Conservation (phyloP, 31 red algal genomes). For the Endocladia muricata region DNA sequence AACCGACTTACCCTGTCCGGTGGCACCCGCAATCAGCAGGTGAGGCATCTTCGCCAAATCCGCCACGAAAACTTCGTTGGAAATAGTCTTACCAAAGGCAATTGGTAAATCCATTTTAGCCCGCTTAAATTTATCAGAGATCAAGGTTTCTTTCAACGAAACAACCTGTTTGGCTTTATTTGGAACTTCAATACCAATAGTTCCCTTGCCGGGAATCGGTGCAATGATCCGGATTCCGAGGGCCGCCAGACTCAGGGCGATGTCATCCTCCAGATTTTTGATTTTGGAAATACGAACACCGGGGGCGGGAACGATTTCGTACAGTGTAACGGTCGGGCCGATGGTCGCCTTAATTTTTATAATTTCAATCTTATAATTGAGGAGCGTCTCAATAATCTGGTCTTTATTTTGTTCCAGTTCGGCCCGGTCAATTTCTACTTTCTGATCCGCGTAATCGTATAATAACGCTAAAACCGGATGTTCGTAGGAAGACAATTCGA, state of each 20-base stretch:
- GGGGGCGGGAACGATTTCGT: constrained; percentile 17
- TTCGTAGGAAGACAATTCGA: background rate
- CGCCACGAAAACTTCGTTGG: constrained; percentile 6
- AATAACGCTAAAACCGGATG: background rate
- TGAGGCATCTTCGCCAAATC: constrained; percentile 41
- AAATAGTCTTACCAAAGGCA: constrained; percentile 18
- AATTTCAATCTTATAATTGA: constrained; percentile 9
- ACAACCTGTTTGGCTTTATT: constrained; percentile 4
- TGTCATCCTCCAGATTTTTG: constrained; percentile 18
- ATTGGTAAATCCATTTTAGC: constrained; percentile 6
- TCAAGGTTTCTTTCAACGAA: constrained; percentile 6
- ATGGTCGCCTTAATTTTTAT: background rate
- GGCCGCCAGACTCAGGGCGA: constrained; percentile 18
- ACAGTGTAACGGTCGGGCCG: constrained; percentile 16
- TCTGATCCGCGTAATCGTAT: background rate
- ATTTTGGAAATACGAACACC: background rate
- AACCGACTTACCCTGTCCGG: constrained; percentile 25
- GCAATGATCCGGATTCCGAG: constrained; percentile 15
- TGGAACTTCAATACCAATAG: constrained; percentile 35
- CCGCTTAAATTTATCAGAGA: constrained; percentile 5
- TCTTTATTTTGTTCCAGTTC: constrained; percentile 7
- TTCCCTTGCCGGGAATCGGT: constrained; percentile 28
- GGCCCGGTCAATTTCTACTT: background rate
- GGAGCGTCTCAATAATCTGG: constrained; percentile 14
- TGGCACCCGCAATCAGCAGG: constrained; percentile 30